Conservation (phyloP, 177 flowering plant species). For the Tripterygium wilfordii region DNA sequence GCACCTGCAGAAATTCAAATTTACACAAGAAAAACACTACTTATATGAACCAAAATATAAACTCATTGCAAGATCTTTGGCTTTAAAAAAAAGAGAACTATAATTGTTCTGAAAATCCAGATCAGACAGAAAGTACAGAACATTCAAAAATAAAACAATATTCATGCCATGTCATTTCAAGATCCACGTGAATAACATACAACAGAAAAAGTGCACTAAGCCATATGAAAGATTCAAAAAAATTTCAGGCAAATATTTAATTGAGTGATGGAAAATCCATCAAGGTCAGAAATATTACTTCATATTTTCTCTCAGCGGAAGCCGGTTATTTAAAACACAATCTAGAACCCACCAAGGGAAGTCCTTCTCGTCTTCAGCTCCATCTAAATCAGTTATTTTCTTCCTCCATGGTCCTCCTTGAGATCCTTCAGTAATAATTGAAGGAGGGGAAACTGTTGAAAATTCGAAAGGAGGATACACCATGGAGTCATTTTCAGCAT, state of each 20-base stretch:
- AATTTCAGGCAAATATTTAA: no score
- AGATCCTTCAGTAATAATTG: constrained; percentile 93
- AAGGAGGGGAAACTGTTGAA: constrained; percentile 76
- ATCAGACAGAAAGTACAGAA: background rate
- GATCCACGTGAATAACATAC: no score
- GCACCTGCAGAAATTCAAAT: constrained; percentile 62
- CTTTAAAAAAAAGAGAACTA: no score
- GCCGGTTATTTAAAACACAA: constrained; percentile 77
- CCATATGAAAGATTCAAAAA: no score
- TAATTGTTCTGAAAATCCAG: no score
- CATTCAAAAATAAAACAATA: background rate
- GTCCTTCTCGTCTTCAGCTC: constrained; percentile 94
- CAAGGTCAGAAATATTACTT: constrained; percentile 57
- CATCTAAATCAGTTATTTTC: constrained; percentile 81
- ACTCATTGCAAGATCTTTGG: no score
- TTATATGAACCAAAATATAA: no score
- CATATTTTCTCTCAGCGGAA: constrained; percentile 88
- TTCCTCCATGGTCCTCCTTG: constrained; percentile 99
- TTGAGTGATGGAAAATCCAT: no score
- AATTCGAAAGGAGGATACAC: constrained; percentile 92
- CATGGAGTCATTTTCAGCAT: constrained; percentile 58
- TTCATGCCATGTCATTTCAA: no score
- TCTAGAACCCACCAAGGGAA: constrained; percentile 97
- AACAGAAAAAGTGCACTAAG: constrained; percentile 2
- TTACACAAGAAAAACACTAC: no score